Conservation (phyloP, 441 rosid species). For the Mallotus japonicus region DNA sequence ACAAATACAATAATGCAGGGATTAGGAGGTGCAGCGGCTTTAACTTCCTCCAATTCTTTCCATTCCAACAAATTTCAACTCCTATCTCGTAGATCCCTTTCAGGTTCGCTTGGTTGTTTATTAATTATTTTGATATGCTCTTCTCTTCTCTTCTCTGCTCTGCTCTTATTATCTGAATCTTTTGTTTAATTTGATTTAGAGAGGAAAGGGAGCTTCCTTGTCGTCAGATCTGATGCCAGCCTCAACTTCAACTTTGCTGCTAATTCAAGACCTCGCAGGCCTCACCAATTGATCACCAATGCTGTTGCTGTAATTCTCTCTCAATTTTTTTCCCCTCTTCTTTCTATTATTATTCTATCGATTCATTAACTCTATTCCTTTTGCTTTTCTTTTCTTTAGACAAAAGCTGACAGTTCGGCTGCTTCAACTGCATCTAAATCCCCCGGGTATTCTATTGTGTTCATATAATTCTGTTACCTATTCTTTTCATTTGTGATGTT, state of each 20-base stretch:
- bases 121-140: neutral
- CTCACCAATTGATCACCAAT: conserved; percentile 42
- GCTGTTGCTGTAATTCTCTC: conserved; percentile 59
- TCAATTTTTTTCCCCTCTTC: neutral
- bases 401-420: conserved; percentile 44
- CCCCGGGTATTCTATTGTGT: conserved; percentile 49
- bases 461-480: too few relatives aligned
- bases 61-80: conserved; percentile 47
- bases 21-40: conserved; percentile 46
- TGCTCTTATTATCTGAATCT: neutral
- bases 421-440: conserved; percentile 52
- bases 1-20: conserved; percentile 45
- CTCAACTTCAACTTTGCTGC: conserved; percentile 30
- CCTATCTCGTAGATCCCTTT: conserved; percentile 35
- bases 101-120: conserved; percentile 27
- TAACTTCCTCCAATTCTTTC: conserved; percentile 40
- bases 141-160: neutral
- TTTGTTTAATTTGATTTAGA: conserved; percentile 32
- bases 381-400: conserved; percentile 33
- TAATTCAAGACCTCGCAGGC: conserved; percentile 32
- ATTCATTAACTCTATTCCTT: neutral
- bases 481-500: too few relatives aligned
- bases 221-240: conserved; percentile 55
- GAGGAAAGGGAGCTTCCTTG: conserved; percentile 39
- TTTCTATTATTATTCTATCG: neutral